Conservation (phyloP, 345 rosid species). For the Syzygium aqueum region DNA sequence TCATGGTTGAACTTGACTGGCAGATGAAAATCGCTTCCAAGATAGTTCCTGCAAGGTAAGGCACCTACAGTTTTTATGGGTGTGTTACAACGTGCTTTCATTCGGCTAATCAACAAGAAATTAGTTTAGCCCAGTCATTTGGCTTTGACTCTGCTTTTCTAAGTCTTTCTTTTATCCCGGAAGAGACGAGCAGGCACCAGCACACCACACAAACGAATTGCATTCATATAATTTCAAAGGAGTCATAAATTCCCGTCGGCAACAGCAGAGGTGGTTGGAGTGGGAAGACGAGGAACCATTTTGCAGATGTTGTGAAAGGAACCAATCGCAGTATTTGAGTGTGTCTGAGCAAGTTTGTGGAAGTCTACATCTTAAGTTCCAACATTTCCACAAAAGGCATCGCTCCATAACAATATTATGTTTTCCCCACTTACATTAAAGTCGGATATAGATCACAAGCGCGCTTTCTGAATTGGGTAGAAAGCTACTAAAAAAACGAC, state of each 20-base stretch:
- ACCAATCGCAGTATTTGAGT: background rate
- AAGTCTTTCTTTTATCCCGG: background rate
- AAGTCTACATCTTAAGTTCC: background rate
- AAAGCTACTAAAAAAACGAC: background rate
- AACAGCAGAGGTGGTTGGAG: background rate
- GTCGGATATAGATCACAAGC: background rate
- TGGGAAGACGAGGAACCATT: background rate
- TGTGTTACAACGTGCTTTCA: background rate
- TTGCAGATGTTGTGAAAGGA: background rate
- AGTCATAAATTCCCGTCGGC: background rate
- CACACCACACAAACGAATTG: background rate
- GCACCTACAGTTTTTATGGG: background rate
- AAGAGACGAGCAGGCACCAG: background rate
- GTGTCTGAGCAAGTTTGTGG: fast-evolving
- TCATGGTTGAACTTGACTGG: background rate
- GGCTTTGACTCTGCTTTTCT: background rate
- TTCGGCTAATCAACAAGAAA: background rate
- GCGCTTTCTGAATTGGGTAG: background rate
- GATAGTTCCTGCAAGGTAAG: background rate
- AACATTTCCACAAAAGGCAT: background rate
- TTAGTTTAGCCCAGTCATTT: background rate
- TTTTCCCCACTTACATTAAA: background rate
- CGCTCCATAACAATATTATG: no score
- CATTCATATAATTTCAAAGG: background rate
- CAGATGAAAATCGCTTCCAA: background rate